Evolutionary conservation across 768 basidiomycete species (phyloP).

Genomic region (Lyophyllum decastes): DNA sequence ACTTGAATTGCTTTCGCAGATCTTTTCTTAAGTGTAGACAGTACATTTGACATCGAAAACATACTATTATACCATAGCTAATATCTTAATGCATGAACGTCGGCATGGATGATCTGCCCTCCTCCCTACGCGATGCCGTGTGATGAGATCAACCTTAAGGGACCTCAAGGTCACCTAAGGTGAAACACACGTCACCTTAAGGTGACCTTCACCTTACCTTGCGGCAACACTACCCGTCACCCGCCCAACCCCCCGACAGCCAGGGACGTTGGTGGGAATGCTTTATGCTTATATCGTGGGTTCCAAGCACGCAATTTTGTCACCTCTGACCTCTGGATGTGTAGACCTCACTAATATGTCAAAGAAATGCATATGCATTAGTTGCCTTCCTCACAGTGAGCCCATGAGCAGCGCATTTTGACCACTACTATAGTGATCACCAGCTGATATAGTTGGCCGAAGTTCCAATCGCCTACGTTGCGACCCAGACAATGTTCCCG

Average conservation of each 20-base stretch:
- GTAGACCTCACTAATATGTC: conserved; percentile 40
- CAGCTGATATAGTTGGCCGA: conserved; percentile 35
- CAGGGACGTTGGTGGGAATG: conserved; percentile 33
- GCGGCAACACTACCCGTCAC: no score
- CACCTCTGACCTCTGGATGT: background rate
- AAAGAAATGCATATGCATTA: conserved; percentile 43
- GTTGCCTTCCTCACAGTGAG: conserved; percentile 40
- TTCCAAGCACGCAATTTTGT: background rate
- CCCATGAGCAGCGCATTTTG: background rate
- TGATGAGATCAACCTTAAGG: no score
- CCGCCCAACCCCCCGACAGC: conserved; percentile 14
- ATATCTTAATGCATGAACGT: no score
- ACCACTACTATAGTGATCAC: background rate
- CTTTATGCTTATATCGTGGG: conserved; percentile 34
- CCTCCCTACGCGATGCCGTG: no score
- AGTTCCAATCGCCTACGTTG: conserved; percentile 45
- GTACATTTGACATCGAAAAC: no score
- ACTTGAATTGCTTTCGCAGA: no score
- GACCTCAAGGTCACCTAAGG: no score
- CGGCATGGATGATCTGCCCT: no score
- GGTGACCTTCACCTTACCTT: no score
- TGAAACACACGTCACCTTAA: no score
- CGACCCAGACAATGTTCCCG: conserved; percentile 36
- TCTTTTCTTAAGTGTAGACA: no score
- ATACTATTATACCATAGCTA: no score